A percentile compares a stretch with the other conserved stretches of the same genome.
phyloP scores from a whole-genome alignment of 1,139 yeast genomes.

The Pichia sp. region DNA sequence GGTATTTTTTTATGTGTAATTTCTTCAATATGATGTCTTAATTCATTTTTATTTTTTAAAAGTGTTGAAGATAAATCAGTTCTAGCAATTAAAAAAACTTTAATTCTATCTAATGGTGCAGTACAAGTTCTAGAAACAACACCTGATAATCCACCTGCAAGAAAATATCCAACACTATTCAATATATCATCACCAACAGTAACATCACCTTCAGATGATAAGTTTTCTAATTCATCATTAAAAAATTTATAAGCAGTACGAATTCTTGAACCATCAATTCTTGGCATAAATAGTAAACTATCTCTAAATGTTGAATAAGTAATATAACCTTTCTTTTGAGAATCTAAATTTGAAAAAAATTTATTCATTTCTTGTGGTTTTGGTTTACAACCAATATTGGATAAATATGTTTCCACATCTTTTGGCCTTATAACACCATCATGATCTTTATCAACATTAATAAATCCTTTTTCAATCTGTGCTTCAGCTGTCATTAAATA shows the following conservation, averaged over 20 bases:
- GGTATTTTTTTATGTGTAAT: constrained; percentile 29
- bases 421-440: constrained; percentile 65
- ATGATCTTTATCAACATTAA: constrained; percentile 61
- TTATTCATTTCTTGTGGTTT: constrained; percentile 49
- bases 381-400: constrained; percentile 47
- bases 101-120: constrained; percentile 93
- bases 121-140: constrained; percentile 96
- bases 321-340: constrained; percentile 59
- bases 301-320: constrained; percentile 85
- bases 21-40: constrained; percentile 36
- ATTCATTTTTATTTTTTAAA: constrained; percentile 48
- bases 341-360: constrained; percentile 58
- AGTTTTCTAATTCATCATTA: constrained; percentile 68
- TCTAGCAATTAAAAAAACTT: constrained; percentile 88
- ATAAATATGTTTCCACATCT: constrained; percentile 63
- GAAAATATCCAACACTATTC: constrained; percentile 80
- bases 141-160: constrained; percentile 94
- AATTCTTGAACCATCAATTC: constrained; percentile 45
- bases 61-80: constrained; percentile 72
- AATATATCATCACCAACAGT: constrained; percentile 72
- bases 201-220: constrained; percentile 88
- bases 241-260: constrained; percentile 78
- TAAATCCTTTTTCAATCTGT: constrained; percentile 66
- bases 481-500: constrained; percentile 27
- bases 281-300: constrained; percentile 74